These are phyloP conservation scores for Anthoceros angustus DNA, from an alignment of 225 moss, liverwort and hornwort genomes.

Conservation along the genomic window DNA sequence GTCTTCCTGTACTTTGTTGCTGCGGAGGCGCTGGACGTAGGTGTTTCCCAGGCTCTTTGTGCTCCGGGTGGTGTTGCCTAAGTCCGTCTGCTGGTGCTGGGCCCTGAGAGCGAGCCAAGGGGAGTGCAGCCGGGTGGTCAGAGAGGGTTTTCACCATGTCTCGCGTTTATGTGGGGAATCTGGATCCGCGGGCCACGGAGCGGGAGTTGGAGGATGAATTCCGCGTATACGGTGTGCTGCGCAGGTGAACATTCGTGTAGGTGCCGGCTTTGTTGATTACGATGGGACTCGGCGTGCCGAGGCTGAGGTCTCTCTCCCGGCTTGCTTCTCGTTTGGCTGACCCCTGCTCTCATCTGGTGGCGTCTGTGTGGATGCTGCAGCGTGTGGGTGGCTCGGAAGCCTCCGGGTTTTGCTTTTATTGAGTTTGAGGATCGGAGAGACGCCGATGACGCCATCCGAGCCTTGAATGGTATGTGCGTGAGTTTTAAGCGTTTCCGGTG, in stretches of 20 bases:
- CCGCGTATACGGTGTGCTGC: constrained; percentile 85
- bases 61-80: no score
- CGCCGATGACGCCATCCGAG: constrained; percentile 99
- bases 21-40: no score
- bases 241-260: constrained; percentile 34
- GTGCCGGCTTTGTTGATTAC: neutral
- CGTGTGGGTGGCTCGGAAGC: constrained; percentile 99
- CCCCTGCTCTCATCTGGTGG: neutral
- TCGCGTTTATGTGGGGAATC: constrained; percentile 96
- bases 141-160: constrained; percentile 38
- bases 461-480: constrained; percentile 84
- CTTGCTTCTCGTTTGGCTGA: no score
- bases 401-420: constrained; percentile 99
- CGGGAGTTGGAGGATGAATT: constrained; percentile 99
- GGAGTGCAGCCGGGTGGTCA: no score
- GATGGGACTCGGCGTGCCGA: neutral
- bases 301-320: no score
- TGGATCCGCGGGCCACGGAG: constrained; percentile 98
- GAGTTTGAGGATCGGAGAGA: constrained; percentile 99
- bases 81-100: no score
- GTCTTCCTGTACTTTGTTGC: no score
- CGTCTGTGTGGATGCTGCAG: constrained; percentile 50
- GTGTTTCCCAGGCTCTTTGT: no score
- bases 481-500: no score
- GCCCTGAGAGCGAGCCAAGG: no score